Percentiles rank a stretch among this genome's conserved stretches.
Evolutionary conservation across 2,329 filamentous ascomycete species (phyloP).

Genomic region (Grosmannia huntii): DNA sequence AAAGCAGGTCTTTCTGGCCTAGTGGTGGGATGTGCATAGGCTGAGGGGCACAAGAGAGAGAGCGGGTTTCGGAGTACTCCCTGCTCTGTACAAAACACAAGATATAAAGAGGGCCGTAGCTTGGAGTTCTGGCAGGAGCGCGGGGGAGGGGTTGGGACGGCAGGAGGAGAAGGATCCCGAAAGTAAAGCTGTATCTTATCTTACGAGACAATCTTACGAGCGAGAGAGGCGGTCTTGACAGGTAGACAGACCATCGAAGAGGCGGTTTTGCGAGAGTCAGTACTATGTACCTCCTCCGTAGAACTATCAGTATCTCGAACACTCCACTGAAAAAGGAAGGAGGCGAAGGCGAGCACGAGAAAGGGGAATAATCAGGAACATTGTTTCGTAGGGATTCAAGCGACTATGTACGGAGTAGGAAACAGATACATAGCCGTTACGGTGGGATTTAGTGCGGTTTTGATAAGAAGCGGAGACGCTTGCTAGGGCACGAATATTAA

Average conservation of each 20-base stretch:
- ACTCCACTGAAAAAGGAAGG: too few relatives aligned
- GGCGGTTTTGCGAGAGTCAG: too few relatives aligned
- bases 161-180: background rate
- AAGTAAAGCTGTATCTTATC: background rate
- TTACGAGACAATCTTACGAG: background rate
- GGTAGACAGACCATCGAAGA: too few relatives aligned
- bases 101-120: background rate
- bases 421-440: background rate
- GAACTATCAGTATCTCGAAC: too few relatives aligned
- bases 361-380: too few relatives aligned
- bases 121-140: background rate
- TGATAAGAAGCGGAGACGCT: background rate
- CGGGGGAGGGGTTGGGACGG: background rate
- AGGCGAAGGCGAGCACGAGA: too few relatives aligned
- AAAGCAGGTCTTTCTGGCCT: background rate
- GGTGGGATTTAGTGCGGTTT: background rate
- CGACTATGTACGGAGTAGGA: too few relatives aligned
- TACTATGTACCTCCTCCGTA: too few relatives aligned
- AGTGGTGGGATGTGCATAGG: background rate
- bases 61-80: background rate
- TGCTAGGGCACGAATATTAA: background rate
- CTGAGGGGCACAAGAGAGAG: background rate
- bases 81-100: background rate
- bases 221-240: too few relatives aligned
- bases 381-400: too few relatives aligned